phyloP scores from a whole-genome alignment of 169 alveolate species.

The Plasmodium reichenowi region DNA sequence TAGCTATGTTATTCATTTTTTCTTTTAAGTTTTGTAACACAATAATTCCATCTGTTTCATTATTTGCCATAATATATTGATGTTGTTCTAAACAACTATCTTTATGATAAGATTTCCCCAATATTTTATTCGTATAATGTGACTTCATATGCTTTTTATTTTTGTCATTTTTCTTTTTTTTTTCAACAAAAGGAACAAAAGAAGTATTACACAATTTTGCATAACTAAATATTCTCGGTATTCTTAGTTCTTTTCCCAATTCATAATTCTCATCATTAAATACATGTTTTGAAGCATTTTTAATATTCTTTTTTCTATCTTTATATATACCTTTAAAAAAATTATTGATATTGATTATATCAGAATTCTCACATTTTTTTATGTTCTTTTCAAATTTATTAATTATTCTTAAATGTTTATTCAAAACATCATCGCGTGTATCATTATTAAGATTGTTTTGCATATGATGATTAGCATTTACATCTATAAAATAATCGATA shows the following conservation, averaged over 20 bases:
- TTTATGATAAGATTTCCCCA: background rate
- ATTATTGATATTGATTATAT: background rate
- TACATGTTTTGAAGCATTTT: background rate
- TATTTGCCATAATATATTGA: conserved; percentile 1
- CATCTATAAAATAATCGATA: no score
- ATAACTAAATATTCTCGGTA: background rate
- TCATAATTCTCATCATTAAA: background rate
- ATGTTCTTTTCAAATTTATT: background rate
- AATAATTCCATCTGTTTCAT: conserved; percentile 2
- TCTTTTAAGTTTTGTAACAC: background rate
- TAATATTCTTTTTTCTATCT: background rate
- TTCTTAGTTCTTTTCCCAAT: background rate
- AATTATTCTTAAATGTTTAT: background rate
- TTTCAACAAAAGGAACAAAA: background rate
- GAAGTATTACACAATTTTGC: background rate
- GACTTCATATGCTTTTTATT: background rate
- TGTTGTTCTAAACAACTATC: background rate
- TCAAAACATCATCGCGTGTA: background rate
- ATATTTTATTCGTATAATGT: background rate
- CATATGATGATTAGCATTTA: no score
- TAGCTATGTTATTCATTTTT: background rate
- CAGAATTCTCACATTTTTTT: background rate
- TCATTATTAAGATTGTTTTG: no score
- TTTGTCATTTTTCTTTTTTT: conserved; percentile 1
- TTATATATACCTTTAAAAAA: background rate